These are phyloP conservation scores for Penicillium hesseltinei DNA, from an alignment of 2,329 filamentous ascomycete genomes.

Conservation along the genomic window DNA sequence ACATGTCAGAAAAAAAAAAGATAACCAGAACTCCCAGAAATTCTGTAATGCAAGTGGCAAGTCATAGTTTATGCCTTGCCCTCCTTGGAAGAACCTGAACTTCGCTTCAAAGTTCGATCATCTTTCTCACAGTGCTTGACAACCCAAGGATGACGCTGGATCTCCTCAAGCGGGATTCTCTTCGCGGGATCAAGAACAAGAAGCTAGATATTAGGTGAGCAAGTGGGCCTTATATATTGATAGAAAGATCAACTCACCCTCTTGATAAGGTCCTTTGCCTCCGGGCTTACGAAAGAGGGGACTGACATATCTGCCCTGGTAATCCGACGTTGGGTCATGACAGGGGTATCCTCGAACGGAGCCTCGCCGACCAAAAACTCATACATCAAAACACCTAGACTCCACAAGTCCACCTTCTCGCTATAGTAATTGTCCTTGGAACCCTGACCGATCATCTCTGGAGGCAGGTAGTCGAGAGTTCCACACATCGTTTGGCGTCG, in stretches of 20 bases:
- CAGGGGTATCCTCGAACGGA: slow-evolving; percentile 91
- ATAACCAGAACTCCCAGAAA: slow-evolving; percentile 23
- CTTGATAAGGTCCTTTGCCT: slow-evolving; percentile 90
- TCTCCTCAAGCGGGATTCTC: slow-evolving; percentile 82
- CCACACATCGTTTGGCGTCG: slow-evolving; percentile 93
- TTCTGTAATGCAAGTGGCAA: slow-evolving; percentile 12
- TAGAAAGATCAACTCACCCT: slow-evolving; percentile 54
- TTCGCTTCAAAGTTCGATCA: slow-evolving; percentile 45
- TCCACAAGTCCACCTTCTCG: slow-evolving; percentile 97
- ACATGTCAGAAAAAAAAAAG: slow-evolving; percentile 8
- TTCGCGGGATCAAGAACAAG: slow-evolving; percentile 93
- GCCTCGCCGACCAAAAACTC: slow-evolving; percentile 96
- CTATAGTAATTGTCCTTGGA: slow-evolving; percentile 83
- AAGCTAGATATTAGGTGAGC: slow-evolving; percentile 53
- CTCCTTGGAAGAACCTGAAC: slow-evolving; percentile 39
- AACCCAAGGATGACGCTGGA: slow-evolving; percentile 93
- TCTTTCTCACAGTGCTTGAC: slow-evolving; percentile 80
- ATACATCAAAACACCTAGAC: slow-evolving; percentile 88
- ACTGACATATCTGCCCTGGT: slow-evolving; percentile 87
- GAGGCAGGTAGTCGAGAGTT: slow-evolving; percentile 93
- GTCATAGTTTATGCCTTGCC: slow-evolving; percentile 27
- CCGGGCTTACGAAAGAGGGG: slow-evolving; percentile 82
- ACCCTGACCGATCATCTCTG: slow-evolving; percentile 90
- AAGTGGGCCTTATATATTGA: background rate
- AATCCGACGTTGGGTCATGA: slow-evolving; percentile 92